Evolutionary conservation across 129 eudicot genomes (phyloP).

Genomic region (sunflower (Helianthus annuus)): DNA sequence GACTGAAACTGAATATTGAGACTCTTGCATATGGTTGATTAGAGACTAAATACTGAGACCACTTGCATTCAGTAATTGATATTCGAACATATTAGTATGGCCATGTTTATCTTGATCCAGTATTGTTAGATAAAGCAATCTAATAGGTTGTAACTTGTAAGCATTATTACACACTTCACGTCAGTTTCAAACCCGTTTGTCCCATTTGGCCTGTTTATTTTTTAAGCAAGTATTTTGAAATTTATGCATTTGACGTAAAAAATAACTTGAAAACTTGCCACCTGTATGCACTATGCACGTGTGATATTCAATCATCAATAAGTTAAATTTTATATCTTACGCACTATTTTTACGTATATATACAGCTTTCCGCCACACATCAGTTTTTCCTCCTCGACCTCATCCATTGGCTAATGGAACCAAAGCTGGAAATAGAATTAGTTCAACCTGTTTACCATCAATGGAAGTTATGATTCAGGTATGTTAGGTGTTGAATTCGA

Average conservation of each 20-base stretch:
- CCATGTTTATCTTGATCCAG: neutral
- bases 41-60: neutral
- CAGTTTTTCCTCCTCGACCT: slow-evolving; percentile 80
- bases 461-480: slow-evolving; percentile 92
- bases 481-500: slow-evolving; percentile 24
- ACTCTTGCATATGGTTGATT: neutral
- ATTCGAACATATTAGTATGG: neutral
- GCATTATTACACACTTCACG: neutral
- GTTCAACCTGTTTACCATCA: slow-evolving; percentile 64
- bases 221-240: neutral
- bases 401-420: slow-evolving; percentile 67
- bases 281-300: neutral
- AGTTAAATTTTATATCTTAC: slow-evolving; percentile 13
- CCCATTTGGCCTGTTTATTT: neutral
- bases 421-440: slow-evolving; percentile 32
- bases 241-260: neutral
- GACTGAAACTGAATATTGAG: neutral
- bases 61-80: neutral
- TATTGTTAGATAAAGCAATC: neutral
- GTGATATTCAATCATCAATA: neutral
- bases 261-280: neutral
- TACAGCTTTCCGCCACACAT: slow-evolving; percentile 86
- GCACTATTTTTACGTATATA: slow-evolving; percentile 1
- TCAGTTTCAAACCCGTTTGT: neutral
- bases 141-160: slow-evolving; percentile 2